Evolutionary conservation across 192 early-diverging fungal genomes (phyloP).

Genomic region (Coemansia sp.): DNA sequence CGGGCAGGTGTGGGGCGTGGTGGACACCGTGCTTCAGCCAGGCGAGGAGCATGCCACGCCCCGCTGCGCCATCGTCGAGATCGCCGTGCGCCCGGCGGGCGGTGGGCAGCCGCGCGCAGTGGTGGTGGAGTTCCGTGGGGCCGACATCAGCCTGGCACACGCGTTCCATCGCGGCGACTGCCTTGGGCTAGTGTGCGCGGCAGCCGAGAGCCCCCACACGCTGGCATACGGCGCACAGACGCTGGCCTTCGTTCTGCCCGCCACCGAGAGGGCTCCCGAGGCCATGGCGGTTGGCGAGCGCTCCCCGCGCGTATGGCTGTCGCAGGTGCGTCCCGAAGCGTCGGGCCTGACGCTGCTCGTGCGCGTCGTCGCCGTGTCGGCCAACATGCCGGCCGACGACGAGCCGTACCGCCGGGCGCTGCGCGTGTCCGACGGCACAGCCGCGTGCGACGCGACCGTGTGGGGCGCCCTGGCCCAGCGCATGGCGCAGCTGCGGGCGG

Average conservation of each 20-base stretch:
- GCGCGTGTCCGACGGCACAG: conserved; percentile 40
- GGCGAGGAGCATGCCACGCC: neutral
- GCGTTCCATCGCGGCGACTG: conserved; percentile 34
- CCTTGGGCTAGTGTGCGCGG: conserved; percentile 41
- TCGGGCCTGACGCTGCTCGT: conserved; percentile 39
- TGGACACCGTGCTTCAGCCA: conserved; percentile 5
- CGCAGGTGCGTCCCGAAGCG: conserved; percentile 31
- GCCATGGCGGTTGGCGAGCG: neutral
- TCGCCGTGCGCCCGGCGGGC: neutral
- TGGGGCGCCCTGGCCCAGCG: conserved; percentile 42
- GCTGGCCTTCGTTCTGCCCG: conserved; percentile 34
- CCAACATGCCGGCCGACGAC: conserved; percentile 28
- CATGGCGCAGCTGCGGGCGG: conserved; percentile 31
- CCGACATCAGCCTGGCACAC: conserved; percentile 15
- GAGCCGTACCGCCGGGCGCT: conserved; percentile 26
- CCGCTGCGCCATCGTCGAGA: neutral
- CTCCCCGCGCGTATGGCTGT: neutral
- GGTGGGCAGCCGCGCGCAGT: conserved; percentile 14
- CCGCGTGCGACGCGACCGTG: conserved; percentile 39
- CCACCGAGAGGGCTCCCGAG: neutral
- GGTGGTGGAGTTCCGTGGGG: conserved; percentile 31
- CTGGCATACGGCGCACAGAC: conserved; percentile 46
- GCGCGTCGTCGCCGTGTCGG: conserved; percentile 43
- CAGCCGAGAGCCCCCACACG: conserved; percentile 1
- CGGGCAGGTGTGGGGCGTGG: conserved; percentile 47